Conservation (phyloP, 148 eudicot genomes). For the Rhododendron vialii region DNA sequence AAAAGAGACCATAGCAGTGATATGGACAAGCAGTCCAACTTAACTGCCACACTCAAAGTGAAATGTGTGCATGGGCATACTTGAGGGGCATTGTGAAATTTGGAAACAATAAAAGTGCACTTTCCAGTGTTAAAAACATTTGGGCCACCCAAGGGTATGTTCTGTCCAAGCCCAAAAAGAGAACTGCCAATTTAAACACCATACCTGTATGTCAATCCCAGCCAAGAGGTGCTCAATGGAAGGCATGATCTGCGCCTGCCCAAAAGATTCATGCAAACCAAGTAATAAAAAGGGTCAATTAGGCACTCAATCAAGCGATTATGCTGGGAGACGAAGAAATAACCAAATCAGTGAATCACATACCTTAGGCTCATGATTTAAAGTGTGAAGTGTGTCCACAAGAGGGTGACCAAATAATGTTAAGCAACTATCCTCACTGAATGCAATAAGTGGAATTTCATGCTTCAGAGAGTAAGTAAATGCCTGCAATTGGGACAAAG, state of each 20-base stretch:
- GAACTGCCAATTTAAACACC: neutral
- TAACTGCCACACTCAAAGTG: neutral
- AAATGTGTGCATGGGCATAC: neutral
- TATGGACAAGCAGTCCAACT: neutral
- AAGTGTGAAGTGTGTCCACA: conserved; percentile 70
- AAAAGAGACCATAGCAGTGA: neutral
- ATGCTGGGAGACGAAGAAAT: neutral
- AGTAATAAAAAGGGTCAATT: neutral
- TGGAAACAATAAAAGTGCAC: neutral
- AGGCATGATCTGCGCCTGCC: conserved; percentile 76
- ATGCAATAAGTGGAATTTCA: conserved; percentile 78
- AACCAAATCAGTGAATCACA: conserved; percentile 1
- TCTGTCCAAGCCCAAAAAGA: neutral
- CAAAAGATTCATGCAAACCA: conserved; percentile 15
- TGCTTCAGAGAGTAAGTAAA: conserved; percentile 65
- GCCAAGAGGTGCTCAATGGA: conserved; percentile 68
- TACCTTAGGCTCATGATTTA: conserved; percentile 92
- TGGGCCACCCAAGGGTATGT: neutral
- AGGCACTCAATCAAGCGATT: neutral
- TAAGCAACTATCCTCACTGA: conserved; percentile 72
- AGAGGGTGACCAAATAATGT: conserved; percentile 83
- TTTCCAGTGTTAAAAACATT: neutral
- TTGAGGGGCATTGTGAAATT: neutral
- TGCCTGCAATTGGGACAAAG: conserved; percentile 45
- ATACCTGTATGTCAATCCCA: conserved; percentile 70